phyloP scores from a whole-genome alignment of 352 stramenopile species.

The Phytophthora citricola region DNA sequence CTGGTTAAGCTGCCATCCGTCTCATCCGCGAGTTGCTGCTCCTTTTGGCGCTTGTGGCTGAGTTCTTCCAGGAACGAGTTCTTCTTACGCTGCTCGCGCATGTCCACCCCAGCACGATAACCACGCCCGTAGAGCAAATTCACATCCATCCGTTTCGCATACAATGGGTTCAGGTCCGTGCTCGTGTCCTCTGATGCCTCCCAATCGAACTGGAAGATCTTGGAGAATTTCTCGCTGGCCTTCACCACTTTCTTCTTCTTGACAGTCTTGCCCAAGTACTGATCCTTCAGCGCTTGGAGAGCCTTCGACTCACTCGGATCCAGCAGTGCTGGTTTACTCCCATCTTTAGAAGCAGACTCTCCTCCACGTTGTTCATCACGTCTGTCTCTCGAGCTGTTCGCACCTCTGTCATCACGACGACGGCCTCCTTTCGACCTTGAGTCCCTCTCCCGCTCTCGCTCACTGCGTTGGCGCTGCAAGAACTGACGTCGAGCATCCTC shows the following conservation, averaged over 20 bases:
- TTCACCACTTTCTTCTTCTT: conserved; percentile 93
- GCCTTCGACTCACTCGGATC: conserved; percentile 73
- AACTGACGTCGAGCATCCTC: conserved; percentile 72
- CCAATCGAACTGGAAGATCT: conserved; percentile 96
- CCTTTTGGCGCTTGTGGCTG: conserved; percentile 86
- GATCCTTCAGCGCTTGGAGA: conserved; percentile 85
- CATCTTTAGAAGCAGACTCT: conserved; percentile 19
- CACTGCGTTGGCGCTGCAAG: conserved; percentile 57
- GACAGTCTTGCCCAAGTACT: conserved; percentile 89
- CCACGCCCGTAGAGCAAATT: conserved; percentile 93
- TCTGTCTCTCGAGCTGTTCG: conserved; percentile 10
- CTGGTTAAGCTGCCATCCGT: conserved; percentile 63
- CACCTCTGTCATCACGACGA: conserved; percentile 23
- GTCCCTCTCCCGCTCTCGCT: conserved; percentile 36
- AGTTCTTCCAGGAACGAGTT: conserved; percentile 91
- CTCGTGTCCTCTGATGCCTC: conserved; percentile 93
- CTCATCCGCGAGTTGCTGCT: conserved; percentile 76
- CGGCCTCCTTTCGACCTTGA: conserved; percentile 24
- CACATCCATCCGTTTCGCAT: conserved; percentile 88
- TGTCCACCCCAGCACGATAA: conserved; percentile 94
- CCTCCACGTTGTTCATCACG: conserved; percentile 8
- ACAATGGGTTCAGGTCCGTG: conserved; percentile 91
- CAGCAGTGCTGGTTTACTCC: conserved; percentile 24
- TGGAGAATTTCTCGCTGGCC: conserved; percentile 93
- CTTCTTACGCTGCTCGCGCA: conserved; percentile 93